Base-by-base conservation (phyloP, 345 rosid species). In the Syzygium aqueum region DNA sequence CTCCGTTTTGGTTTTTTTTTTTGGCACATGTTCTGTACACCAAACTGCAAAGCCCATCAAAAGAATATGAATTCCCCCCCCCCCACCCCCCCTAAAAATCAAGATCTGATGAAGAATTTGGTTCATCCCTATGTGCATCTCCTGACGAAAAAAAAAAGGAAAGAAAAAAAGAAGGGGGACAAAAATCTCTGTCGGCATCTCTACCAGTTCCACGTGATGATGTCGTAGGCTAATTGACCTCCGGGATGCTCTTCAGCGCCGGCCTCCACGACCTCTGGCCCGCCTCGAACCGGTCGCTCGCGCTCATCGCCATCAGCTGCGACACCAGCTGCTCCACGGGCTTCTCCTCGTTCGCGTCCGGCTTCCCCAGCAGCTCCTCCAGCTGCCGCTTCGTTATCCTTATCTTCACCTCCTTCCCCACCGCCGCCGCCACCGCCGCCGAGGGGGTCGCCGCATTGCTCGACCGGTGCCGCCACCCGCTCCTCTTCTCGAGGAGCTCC, bases 211-310 rank as follows among this genome's bases (percentile, higher is more conserved):
- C 67, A 5, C 30, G 46, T 43, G 46, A 22, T 1, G 43, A 85
- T 5, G 3, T 3, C 77, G 27, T 40, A 40, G 3, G 51, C 67
- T 85, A 77, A n/a, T 86, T 88, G 40, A 84, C 61, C 88, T 94
- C 97, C 16, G 97, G 95, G 84, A 94, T 94, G 84, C 95, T 94
- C 83, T 91, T 92, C n/a, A 94, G 77, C 65, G 90, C 92, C 40
- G 97, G 97, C 87, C 92, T 90, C 97, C 97, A 94, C 1, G 95
- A 84, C 86, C 89, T 87, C 28, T 89, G 93, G 65, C 91, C 84
- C 11, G 91, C 16, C 87, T 73, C 82, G 82, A 37, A 37, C 89
- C 90, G 8, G 82, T 84, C 21, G 52, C 28, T 87, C n/a, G 56
- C 83, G 22, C 87, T 56, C 6, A 80, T 89, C 51, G 65, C 85